These are phyloP conservation scores for Saturnispora bothae DNA, from an alignment of 805 yeast genomes.

Conservation along the genomic window DNA sequence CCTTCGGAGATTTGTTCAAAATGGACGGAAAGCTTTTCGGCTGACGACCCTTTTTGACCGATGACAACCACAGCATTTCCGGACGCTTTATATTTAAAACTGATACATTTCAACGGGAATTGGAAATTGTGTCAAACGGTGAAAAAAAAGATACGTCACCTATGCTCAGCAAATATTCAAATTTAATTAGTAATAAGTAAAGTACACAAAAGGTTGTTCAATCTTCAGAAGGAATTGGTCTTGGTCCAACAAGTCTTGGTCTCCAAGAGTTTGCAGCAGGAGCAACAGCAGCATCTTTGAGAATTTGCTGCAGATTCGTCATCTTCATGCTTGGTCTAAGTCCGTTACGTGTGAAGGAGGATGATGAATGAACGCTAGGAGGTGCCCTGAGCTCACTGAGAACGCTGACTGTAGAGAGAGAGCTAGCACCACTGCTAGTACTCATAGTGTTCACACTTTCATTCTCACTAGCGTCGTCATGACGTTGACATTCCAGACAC, in stretches of 20 bases:
- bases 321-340: constrained; percentile 7
- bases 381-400: no score
- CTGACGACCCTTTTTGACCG: not conserved
- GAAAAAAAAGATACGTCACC: not conserved
- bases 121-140: not conserved
- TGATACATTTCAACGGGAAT: no score
- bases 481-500: not conserved
- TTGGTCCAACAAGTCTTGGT: constrained; percentile 5
- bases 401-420: not conserved
- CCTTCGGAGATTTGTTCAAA: not conserved
- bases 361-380: no score
- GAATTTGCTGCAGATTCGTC: constrained; percentile 5
- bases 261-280: constrained; percentile 5
- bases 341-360: constrained; percentile 12
- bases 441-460: not conserved
- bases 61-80: not conserved
- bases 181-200: no score
- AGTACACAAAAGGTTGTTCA: no score
- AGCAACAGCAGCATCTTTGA: constrained; percentile 5
- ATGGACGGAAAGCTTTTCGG: not conserved
- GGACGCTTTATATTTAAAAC: no score
- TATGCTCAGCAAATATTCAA: not conserved
- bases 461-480: not conserved
- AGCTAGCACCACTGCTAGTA: not conserved
- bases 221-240: constrained; percentile 6